These are phyloP conservation scores for Penicillium olsonii DNA, from an alignment of 2,329 filamentous ascomycete genomes.

Conservation along the genomic window DNA sequence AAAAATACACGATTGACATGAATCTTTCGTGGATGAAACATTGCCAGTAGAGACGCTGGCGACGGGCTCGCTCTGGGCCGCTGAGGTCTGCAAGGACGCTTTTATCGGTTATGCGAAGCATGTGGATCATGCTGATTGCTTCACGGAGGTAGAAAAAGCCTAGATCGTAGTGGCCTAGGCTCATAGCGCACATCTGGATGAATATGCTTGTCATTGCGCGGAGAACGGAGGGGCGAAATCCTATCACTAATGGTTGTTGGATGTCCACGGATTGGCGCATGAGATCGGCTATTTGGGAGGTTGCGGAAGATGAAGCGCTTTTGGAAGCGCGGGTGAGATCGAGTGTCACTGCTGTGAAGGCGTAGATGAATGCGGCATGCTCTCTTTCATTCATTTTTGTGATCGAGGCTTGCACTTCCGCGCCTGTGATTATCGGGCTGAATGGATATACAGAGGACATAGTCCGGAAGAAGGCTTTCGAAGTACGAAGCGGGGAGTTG, in stretches of 20 bases:
- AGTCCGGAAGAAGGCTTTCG: slow-evolving; percentile 47
- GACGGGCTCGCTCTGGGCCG: slow-evolving; percentile 41
- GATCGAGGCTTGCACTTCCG: slow-evolving; percentile 40
- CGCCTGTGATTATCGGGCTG: slow-evolving; percentile 48
- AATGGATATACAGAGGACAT: slow-evolving; percentile 51
- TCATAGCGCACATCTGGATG: slow-evolving; percentile 56
- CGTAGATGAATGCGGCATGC: slow-evolving; percentile 46
- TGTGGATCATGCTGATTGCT: slow-evolving; percentile 49
- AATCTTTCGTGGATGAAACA: slow-evolving; percentile 60
- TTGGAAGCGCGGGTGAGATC: slow-evolving; percentile 37
- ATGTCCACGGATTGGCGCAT: slow-evolving; percentile 37
- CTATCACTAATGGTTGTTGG: slow-evolving; percentile 39
- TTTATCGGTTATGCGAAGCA: slow-evolving; percentile 47
- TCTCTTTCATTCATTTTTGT: slow-evolving; percentile 42
- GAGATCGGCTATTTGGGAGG: slow-evolving; percentile 28
- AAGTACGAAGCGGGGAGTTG: slow-evolving; percentile 31
- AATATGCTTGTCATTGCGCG: slow-evolving; percentile 56
- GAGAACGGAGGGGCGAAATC: slow-evolving; percentile 47
- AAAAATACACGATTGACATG: slow-evolving; percentile 54
- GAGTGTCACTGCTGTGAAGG: slow-evolving; percentile 49
- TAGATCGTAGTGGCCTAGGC: slow-evolving; percentile 50
- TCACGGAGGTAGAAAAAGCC: slow-evolving; percentile 56
- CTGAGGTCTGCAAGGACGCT: slow-evolving; percentile 34
- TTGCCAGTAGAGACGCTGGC: slow-evolving; percentile 58
- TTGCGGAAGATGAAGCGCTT: slow-evolving; percentile 23